phyloP scores from a whole-genome alignment of 1,284 basidiomycete genomes.

The Blastosporella zonata region DNA sequence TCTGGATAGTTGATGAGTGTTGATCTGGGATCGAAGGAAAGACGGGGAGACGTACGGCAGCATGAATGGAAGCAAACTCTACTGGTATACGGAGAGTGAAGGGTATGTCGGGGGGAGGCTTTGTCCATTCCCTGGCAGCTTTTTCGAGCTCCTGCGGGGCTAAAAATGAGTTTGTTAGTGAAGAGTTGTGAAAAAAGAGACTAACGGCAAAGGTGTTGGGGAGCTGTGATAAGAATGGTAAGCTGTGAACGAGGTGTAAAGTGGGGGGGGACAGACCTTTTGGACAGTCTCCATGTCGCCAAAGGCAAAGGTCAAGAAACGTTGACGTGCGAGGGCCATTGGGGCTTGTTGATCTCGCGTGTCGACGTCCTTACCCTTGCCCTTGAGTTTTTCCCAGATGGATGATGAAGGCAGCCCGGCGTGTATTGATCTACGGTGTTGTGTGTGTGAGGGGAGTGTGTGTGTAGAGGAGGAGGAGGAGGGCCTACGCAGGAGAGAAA shows the following conservation, averaged over 20 bases:
- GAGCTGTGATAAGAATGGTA: constrained; percentile 41
- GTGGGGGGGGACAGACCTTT: constrained; percentile 44
- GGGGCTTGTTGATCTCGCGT: constrained; percentile 48
- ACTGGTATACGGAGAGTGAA: constrained; percentile 75
- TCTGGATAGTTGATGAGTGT: constrained; percentile 36
- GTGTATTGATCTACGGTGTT: constrained; percentile 55
- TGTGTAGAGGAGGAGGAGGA: constrained; percentile 23
- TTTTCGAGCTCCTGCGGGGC: constrained; percentile 67
- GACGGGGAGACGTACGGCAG: constrained; percentile 54
- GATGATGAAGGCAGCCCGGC: constrained; percentile 57
- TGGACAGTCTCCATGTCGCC: constrained; percentile 80
- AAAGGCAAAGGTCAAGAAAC: constrained; percentile 76
- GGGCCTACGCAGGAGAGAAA: constrained; percentile 70
- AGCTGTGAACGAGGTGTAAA: constrained; percentile 4
- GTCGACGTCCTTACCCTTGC: constrained; percentile 59
- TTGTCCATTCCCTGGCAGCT: constrained; percentile 78
- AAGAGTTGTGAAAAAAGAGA: constrained; percentile 1
- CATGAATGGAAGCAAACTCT: constrained; percentile 78
- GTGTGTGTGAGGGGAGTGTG: constrained; percentile 26
- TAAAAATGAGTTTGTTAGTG: constrained; percentile 4
- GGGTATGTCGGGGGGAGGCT: constrained; percentile 70
- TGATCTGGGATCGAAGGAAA: background rate
- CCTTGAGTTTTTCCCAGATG: constrained; percentile 72
- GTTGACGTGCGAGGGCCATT: constrained; percentile 64
- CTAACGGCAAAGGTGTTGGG: constrained; percentile 60